phyloP scores from a whole-genome alignment of 805 yeast species.

The Saccharomycopsis fibuligera region DNA sequence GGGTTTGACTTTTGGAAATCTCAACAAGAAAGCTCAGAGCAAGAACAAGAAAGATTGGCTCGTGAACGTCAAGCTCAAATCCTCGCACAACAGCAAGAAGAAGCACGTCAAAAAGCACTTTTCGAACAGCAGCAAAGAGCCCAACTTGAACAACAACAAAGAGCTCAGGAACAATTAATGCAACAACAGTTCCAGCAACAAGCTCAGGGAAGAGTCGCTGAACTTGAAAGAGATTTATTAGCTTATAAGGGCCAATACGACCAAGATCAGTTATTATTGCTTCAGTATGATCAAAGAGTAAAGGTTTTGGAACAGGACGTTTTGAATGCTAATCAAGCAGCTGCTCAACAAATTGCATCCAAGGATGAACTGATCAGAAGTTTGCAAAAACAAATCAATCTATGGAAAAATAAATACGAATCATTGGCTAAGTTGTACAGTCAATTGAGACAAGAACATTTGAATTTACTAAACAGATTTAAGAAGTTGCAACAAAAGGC shows the following conservation, averaged over 20 bases:
- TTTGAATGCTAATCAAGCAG: constrained; percentile 49
- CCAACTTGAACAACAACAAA: constrained; percentile 61
- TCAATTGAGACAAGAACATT: constrained; percentile 87
- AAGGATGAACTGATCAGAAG: constrained; percentile 67
- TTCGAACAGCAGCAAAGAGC: constrained; percentile 66
- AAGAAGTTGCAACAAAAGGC: constrained; percentile 83
- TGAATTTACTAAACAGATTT: constrained; percentile 67
- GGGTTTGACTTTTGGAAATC: constrained; percentile 40
- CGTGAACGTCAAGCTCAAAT: constrained; percentile 60
- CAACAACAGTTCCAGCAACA: constrained; percentile 67
- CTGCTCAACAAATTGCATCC: constrained; percentile 65
- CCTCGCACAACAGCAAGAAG: constrained; percentile 60
- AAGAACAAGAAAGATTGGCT: constrained; percentile 54
- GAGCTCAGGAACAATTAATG: constrained; percentile 62
- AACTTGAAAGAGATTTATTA: constrained; percentile 73
- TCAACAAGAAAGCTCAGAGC: constrained; percentile 48
- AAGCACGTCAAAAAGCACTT: constrained; percentile 60
- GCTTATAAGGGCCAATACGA: constrained; percentile 76
- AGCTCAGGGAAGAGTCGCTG: constrained; percentile 72
- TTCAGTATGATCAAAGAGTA: constrained; percentile 83
- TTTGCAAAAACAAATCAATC: constrained; percentile 65
- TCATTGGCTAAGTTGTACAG: constrained; percentile 83
- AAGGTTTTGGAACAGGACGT: constrained; percentile 75
- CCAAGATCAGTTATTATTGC: constrained; percentile 74
- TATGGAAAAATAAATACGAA: constrained; percentile 85